Base-by-base conservation (phyloP, 495 filamentous ascomycete genomes). In the Neurospora sp. region DNA sequence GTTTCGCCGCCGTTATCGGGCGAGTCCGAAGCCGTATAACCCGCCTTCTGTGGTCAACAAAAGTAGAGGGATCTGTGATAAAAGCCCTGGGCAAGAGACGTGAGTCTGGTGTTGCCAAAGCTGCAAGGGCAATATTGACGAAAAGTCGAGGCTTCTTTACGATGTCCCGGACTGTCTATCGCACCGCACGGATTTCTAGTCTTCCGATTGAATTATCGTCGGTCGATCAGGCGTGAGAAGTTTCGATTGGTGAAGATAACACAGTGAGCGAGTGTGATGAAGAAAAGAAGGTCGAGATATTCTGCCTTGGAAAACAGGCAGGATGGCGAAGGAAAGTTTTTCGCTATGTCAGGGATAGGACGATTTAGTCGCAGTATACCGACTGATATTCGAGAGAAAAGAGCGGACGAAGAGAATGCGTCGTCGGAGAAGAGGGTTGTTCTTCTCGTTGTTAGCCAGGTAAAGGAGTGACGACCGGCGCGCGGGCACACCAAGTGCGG, bases 401-500 rank as follows among this genome's bases (percentile, higher is more conserved):
- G 53, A 65, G 27, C 53, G 27, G 27, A 16, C 53, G 53, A 35
- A 65, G 53, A 35, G 53, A 65, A 65, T 7, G 7, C 14, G 53
- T 65, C 27, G 53, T 65, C 27, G 27, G 27, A 65, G 48, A 59
- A 59, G 48, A 59, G 48, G 11, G 2, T 59, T 14, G 14, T 27
- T 14, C 48, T 53, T 53, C 46, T 59, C 27, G 22, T 59, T 59
- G 27, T 65, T 27, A 27, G 27, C 53, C 27, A 65, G 53, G 53
- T 65, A 65, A 77, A 71, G 22, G 70, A 71, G 69, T 44, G 72
- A 70, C 44, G 35, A 31, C 71, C 68, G 20, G 69, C 74, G 39
- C 35, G 69, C 74, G 41, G 27, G 53, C 22, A 61, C 53, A 35
- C 53, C 72, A 70, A 39, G 53, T 35, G 27, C 53, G 27, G 27